A percentile compares a stretch with the other conserved stretches of the same genome.
Evolutionary conservation across 768 basidiomycete genomes (phyloP).

Genomic region (Agaricus blazei): DNA sequence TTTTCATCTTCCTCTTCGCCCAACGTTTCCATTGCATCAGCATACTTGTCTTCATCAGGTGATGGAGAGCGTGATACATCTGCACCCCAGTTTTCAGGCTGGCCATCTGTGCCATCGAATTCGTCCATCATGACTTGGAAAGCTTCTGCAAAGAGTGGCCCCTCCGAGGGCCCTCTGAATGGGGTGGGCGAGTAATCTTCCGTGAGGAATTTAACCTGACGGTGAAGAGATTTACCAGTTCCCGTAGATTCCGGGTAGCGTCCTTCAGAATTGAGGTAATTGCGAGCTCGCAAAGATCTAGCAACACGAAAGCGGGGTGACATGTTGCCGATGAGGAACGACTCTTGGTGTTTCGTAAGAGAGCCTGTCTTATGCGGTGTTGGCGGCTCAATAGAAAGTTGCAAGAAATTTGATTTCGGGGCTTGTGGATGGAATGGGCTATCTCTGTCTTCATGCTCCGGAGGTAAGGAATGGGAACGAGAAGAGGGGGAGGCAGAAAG

Average conservation of each 20-base stretch:
- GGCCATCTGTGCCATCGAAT: background rate
- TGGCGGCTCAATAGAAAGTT: conserved; percentile 38
- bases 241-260: conserved; percentile 4
- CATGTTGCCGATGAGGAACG: conserved; percentile 9
- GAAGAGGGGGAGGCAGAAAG: conserved; percentile 38
- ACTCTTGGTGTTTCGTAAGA: conserved; percentile 11
- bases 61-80: conserved; percentile 7
- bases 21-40: conserved; percentile 2
- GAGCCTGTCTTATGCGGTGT: conserved; percentile 27
- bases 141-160: conserved; percentile 1
- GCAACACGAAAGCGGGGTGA: conserved; percentile 7
- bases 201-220: background rate
- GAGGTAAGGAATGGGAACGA: conserved; percentile 19
- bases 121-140: conserved; percentile 10
- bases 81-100: background rate
- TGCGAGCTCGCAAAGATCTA: conserved; percentile 52
- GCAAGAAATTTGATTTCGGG: conserved; percentile 17
- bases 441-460: background rate
- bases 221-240: background rate
- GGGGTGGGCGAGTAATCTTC: conserved; percentile 1
- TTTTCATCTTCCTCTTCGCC: conserved; percentile 9
- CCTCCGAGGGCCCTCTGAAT: background rate
- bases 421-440: conserved; percentile 1
- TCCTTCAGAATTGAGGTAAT: conserved; percentile 41
- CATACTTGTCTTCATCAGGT: conserved; percentile 6